phyloP scores from a whole-genome alignment of 1,284 basidiomycete species.

The Trichosporon asahii region DNA sequence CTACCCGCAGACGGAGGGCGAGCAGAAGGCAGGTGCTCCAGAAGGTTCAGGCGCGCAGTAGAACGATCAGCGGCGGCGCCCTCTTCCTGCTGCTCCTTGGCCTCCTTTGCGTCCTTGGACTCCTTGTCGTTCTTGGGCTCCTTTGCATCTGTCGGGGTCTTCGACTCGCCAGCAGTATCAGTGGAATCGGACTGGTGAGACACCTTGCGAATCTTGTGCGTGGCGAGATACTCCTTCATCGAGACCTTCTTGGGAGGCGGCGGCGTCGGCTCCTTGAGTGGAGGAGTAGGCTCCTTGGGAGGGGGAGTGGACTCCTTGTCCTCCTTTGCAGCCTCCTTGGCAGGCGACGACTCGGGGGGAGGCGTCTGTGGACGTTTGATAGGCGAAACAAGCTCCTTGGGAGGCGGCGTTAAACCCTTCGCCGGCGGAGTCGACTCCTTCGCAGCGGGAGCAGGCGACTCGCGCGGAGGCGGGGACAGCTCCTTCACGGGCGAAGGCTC shows the following conservation, averaged over 20 bases:
- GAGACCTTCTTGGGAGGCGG: conserved; percentile 43
- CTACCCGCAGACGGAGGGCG: conserved; percentile 10
- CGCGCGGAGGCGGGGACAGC: conserved; percentile 1
- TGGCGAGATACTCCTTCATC: conserved; percentile 43
- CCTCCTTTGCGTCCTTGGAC: conserved; percentile 2
- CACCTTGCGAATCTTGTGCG: conserved; percentile 40
- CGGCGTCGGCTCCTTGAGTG: conserved; percentile 27
- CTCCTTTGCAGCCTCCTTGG: conserved; percentile 24
- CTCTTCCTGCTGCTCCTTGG: neutral
- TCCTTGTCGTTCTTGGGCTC: neutral
- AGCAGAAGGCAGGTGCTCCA: conserved; percentile 34
- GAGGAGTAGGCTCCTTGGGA: conserved; percentile 31
- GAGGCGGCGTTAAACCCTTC: conserved; percentile 31
- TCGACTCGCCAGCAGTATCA: neutral
- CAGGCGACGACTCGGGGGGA: conserved; percentile 19
- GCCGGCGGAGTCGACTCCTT: conserved; percentile 16
- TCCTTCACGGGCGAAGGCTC: conserved; percentile 2
- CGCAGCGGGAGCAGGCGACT: neutral
- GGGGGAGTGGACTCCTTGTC: conserved; percentile 31
- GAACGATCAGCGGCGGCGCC: neutral
- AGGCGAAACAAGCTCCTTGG: conserved; percentile 1
- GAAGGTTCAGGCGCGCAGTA: conserved; percentile 28
- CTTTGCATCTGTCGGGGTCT: neutral
- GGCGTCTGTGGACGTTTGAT: neutral
- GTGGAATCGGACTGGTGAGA: conserved; percentile 15